Conservation (phyloP, 164 flowering plant species). For the Chimonanthus praecox region DNA sequence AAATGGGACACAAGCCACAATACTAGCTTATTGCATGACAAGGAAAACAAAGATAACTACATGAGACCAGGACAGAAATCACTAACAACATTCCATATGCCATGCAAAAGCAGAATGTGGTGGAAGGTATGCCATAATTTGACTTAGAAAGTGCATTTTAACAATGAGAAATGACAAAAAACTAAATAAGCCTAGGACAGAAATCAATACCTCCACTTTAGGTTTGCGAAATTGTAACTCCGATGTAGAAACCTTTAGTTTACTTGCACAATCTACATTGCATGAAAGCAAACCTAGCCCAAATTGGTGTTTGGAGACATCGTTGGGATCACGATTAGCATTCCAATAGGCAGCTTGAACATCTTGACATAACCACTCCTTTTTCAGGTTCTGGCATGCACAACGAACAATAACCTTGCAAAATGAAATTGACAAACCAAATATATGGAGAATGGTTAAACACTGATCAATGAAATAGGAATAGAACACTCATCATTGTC, state of each 20-base stretch:
- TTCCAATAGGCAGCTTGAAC: slow-evolving; percentile 65
- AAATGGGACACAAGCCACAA: no score
- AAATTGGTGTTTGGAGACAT: slow-evolving; percentile 55
- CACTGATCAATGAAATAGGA: no score
- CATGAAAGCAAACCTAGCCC: slow-evolving; percentile 84
- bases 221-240: slow-evolving; percentile 61
- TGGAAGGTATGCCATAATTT: neutral
- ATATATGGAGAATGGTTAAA: no score
- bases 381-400: slow-evolving; percentile 74
- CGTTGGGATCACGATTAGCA: slow-evolving; percentile 53
- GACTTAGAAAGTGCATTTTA: neutral
- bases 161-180: neutral
- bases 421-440: neutral
- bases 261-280: slow-evolving; percentile 62
- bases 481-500: no score
- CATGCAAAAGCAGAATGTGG: no score
- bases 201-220: slow-evolving; percentile 51
- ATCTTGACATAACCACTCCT: slow-evolving; percentile 86
- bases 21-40: no score
- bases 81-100: no score
- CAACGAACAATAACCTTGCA: slow-evolving; percentile 81
- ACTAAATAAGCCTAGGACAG: neutral
- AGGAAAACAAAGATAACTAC: no score
- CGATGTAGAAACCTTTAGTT: slow-evolving; percentile 43
- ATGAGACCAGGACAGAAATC: neutral